phyloP scores from a whole-genome alignment of 2,329 filamentous ascomycete genomes.

The Fusarium irregulare region DNA sequence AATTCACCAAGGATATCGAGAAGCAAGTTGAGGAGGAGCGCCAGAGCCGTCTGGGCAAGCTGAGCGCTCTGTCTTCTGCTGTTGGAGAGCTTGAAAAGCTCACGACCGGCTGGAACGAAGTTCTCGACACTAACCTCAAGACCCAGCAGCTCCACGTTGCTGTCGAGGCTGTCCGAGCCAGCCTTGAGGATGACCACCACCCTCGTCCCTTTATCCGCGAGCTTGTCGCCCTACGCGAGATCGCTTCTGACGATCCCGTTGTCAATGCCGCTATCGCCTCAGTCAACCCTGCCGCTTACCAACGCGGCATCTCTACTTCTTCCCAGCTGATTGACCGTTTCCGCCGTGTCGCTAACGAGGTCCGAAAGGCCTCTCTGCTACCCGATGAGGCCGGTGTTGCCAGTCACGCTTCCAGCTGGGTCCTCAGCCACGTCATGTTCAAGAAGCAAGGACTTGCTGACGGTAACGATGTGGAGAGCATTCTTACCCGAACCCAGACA shows the following conservation, averaged over 20 bases:
- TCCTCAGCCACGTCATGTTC: constrained; percentile 95
- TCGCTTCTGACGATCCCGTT: constrained; percentile 83
- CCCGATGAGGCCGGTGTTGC: constrained; percentile 95
- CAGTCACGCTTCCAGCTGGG: constrained; percentile 88
- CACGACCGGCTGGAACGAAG: constrained; percentile 88
- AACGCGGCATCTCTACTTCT: constrained; percentile 85
- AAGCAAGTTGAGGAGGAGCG: constrained; percentile 89
- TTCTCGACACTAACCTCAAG: constrained; percentile 89
- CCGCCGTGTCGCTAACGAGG: constrained; percentile 89
- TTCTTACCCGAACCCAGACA: constrained; percentile 88
- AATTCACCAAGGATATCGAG: constrained; percentile 83
- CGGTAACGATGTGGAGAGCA: constrained; percentile 92
- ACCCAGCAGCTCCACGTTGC: constrained; percentile 97
- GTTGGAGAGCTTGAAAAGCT: constrained; percentile 89
- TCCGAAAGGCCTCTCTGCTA: constrained; percentile 91
- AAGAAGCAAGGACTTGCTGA: constrained; percentile 88
- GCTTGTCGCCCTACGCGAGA: constrained; percentile 93
- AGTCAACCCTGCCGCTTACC: constrained; percentile 93
- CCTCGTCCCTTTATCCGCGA: constrained; percentile 91
- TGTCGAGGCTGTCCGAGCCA: constrained; percentile 89
- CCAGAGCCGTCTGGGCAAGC: constrained; percentile 84
- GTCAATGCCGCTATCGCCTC: constrained; percentile 96
- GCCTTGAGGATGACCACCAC: constrained; percentile 76
- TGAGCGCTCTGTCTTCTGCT: constrained; percentile 80
- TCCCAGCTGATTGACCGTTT: constrained; percentile 94